A percentile compares a stretch with the other conserved stretches of the same genome.
These are phyloP conservation scores for Amoeboaphelidium occidentale DNA, from an alignment of 371 early-diverging fungal species.

Conservation along the genomic window DNA sequence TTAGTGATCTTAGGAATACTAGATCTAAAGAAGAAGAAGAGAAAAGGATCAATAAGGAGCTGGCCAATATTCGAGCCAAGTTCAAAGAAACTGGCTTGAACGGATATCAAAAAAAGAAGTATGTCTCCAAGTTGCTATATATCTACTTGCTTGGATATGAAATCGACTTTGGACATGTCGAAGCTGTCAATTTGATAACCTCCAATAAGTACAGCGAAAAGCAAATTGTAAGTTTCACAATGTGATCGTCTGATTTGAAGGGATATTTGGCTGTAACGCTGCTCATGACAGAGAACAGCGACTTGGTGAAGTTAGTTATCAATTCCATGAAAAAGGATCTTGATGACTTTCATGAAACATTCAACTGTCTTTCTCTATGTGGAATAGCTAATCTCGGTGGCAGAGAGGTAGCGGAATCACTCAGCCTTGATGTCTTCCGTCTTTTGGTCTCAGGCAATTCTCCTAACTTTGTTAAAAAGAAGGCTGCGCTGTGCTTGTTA, in stretches of 20 bases:
- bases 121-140: slow-evolving; percentile 88
- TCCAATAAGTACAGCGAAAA: slow-evolving; percentile 82
- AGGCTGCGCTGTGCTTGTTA: slow-evolving; percentile 77
- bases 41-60: slow-evolving; percentile 90
- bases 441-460: slow-evolving; percentile 48
- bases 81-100: slow-evolving; percentile 78
- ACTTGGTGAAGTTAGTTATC: slow-evolving; percentile 52
- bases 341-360: slow-evolving; percentile 61
- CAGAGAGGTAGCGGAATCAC: slow-evolving; percentile 63
- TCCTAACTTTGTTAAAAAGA: slow-evolving; percentile 61
- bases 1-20: slow-evolving; percentile 67
- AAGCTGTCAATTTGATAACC: slow-evolving; percentile 72
- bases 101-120: slow-evolving; percentile 94
- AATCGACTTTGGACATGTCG: slow-evolving; percentile 86
- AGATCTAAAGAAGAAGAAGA: slow-evolving; percentile 82
- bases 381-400: slow-evolving; percentile 86
- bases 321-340: slow-evolving; percentile 69
- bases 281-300: slow-evolving; percentile 60
- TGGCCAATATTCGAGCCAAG: slow-evolving; percentile 90
- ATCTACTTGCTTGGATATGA: slow-evolving; percentile 96
- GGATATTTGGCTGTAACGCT: slow-evolving; percentile 86
- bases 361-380: slow-evolving; percentile 70
- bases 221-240: slow-evolving; percentile 44
- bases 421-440: slow-evolving; percentile 56
- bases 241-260: slow-evolving; percentile 13